Percentiles rank a stretch among this genome's conserved stretches.
These are phyloP conservation scores for Trametes gibbosa DNA, from an alignment of 768 basidiomycete genomes.

Conservation along the genomic window DNA sequence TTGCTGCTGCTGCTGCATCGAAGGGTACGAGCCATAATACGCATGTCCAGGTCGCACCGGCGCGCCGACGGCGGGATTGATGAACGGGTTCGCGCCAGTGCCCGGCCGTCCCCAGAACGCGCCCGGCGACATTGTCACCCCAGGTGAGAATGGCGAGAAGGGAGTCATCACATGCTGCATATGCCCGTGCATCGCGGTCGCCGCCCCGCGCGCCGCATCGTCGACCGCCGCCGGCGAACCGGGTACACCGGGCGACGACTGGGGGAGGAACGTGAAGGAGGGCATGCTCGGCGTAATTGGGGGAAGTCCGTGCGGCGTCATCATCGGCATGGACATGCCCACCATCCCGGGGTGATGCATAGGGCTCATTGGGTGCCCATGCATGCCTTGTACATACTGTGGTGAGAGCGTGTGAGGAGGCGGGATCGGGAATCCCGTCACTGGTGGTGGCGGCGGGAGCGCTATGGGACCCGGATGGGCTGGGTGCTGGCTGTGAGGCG, in stretches of 20 bases:
- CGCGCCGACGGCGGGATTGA: slow-evolving; percentile 63
- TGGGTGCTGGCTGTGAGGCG: slow-evolving; percentile 18
- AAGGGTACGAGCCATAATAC: slow-evolving; percentile 8
- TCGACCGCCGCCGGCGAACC: slow-evolving; percentile 25
- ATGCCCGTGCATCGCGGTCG: slow-evolving; percentile 17
- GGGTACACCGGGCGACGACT: slow-evolving; percentile 40
- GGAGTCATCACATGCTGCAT: slow-evolving; percentile 27
- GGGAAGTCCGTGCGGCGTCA: slow-evolving; percentile 80
- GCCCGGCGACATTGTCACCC: slow-evolving; percentile 68
- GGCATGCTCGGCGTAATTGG: slow-evolving; percentile 99
- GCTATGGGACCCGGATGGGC: slow-evolving; percentile 70
- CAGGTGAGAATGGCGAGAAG: slow-evolving; percentile 61
- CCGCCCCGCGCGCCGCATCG: background rate
- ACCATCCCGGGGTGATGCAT: slow-evolving; percentile 38
- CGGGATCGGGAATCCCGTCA: slow-evolving; percentile 39
- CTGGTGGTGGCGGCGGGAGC: slow-evolving; percentile 56
- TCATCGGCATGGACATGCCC: slow-evolving; percentile 29
- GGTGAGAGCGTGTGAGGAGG: slow-evolving; percentile 36
- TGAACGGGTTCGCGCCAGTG: slow-evolving; percentile 37
- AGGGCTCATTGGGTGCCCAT: slow-evolving; percentile 33
- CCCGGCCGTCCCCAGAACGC: slow-evolving; percentile 69
- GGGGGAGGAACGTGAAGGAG: slow-evolving; percentile 79
- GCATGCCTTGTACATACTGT: slow-evolving; percentile 30
- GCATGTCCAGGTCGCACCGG: slow-evolving; percentile 39
- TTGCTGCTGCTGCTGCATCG: slow-evolving; percentile 13